Percentiles rank a stretch among this genome's conserved stretches.
phyloP scores from a whole-genome alignment of 176 grass and related monocot genomes.

The Miscanthus lutarioriparius region DNA sequence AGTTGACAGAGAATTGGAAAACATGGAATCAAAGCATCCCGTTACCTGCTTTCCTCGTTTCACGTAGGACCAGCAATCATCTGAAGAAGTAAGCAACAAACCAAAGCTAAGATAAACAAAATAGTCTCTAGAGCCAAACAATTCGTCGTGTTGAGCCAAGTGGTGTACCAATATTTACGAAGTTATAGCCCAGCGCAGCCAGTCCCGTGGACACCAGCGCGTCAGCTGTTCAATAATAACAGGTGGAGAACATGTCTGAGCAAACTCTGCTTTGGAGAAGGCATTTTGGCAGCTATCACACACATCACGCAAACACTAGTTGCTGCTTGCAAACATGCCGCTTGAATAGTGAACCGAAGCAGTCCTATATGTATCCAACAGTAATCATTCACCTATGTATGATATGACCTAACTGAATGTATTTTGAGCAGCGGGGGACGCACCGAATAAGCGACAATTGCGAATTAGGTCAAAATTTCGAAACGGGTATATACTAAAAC shows the following conservation, averaged over 20 bases:
- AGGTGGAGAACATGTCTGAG: neutral
- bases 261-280: neutral
- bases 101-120: neutral
- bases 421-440: neutral
- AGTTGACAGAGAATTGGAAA: neutral
- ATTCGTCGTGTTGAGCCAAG: neutral
- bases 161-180: conserved; percentile 76
- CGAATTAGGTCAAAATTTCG: neutral
- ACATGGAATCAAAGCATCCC: neutral
- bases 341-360: neutral
- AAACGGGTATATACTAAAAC: neutral
- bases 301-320: neutral
- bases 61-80: conserved; percentile 86
- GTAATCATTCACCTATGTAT: neutral
- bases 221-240: conserved; percentile 60
- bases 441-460: neutral
- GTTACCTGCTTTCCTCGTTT: conserved; percentile 65
- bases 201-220: conserved; percentile 80
- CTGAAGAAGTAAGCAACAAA: conserved; percentile 47
- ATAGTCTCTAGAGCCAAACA: neutral
- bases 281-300: neutral
- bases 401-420: neutral
- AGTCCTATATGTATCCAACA: neutral
- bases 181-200: conserved; percentile 75
- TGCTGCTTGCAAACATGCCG: neutral